Conservation (phyloP, 1,284 basidiomycete species). For the Moesziomyces parantarcticus region DNA sequence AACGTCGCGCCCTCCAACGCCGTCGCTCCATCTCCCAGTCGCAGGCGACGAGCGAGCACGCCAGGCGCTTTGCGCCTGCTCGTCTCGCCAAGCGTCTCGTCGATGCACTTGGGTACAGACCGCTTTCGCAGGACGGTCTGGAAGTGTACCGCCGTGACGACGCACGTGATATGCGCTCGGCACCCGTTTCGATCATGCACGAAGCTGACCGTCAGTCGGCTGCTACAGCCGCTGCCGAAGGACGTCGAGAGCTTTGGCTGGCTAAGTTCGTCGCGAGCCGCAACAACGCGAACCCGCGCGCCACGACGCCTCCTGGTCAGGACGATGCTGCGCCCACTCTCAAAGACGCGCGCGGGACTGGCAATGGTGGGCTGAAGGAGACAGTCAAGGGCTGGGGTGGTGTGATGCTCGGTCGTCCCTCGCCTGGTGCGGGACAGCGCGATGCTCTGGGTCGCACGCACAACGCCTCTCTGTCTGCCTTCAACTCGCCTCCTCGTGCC, state of each 20-base stretch:
- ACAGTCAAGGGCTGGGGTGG: constrained; percentile 17
- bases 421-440: not conserved
- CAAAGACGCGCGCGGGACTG: too few relatives aligned
- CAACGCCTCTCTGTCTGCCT: constrained; percentile 11
- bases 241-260: constrained; percentile 30
- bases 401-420: constrained; percentile 17
- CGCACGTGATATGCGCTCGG: not conserved
- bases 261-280: constrained; percentile 28
- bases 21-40: constrained; percentile 14
- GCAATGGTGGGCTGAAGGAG: constrained; percentile 2
- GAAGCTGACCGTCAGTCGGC: constrained; percentile 13
- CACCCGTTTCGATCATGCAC: constrained; percentile 14
- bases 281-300: not conserved
- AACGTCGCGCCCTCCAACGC: constrained; percentile 19
- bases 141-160: constrained; percentile 8
- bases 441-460: constrained; percentile 11
- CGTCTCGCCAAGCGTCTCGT: constrained; percentile 7
- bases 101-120: constrained; percentile 25
- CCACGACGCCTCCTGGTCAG: not conserved
- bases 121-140: constrained; percentile 17
- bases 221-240: constrained; percentile 32
- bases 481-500: constrained; percentile 10
- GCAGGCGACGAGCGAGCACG: constrained; percentile 5
- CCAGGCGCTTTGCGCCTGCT: constrained; percentile 2
- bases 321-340: too few relatives aligned